Evolutionary conservation across 192 early-diverging fungal genomes (phyloP).

Genomic region (Coemansia sp.): DNA sequence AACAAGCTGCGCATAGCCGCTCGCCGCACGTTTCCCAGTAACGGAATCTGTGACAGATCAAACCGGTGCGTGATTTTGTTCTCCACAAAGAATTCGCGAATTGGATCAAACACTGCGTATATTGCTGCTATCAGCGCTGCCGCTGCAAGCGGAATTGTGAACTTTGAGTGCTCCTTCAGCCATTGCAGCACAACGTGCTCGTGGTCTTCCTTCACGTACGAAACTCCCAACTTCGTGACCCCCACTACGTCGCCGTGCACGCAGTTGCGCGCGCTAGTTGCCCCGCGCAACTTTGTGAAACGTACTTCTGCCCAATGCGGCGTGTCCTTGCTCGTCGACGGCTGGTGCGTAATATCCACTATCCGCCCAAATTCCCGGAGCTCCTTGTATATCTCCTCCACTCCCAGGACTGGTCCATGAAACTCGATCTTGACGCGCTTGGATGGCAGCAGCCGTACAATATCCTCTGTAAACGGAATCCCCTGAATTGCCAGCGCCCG

Average conservation of each 20-base stretch:
- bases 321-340: constrained; percentile 66
- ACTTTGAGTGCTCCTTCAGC: constrained; percentile 72
- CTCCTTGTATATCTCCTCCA: constrained; percentile 68
- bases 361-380: constrained; percentile 83
- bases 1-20: constrained; percentile 35
- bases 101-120: constrained; percentile 85
- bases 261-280: constrained; percentile 93
- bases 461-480: constrained; percentile 71
- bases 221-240: constrained; percentile 60
- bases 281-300: constrained; percentile 72
- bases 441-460: constrained; percentile 54
- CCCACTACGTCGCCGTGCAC: constrained; percentile 78
- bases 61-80: constrained; percentile 83
- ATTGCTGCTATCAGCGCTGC: constrained; percentile 69
- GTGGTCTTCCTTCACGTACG: constrained; percentile 60
- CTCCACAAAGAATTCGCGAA: constrained; percentile 85
- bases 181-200: constrained; percentile 64
- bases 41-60: constrained; percentile 52
- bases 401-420: constrained; percentile 65
- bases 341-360: constrained; percentile 70
- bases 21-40: constrained; percentile 36
- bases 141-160: constrained; percentile 73
- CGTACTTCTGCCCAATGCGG: constrained; percentile 79
- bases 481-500: constrained; percentile 69
- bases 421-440: constrained; percentile 70